Percentiles rank a stretch among this genome's conserved stretches.
Evolutionary conservation across 805 yeast genomes (phyloP).

Genomic region (Barnettozyma populi): DNA sequence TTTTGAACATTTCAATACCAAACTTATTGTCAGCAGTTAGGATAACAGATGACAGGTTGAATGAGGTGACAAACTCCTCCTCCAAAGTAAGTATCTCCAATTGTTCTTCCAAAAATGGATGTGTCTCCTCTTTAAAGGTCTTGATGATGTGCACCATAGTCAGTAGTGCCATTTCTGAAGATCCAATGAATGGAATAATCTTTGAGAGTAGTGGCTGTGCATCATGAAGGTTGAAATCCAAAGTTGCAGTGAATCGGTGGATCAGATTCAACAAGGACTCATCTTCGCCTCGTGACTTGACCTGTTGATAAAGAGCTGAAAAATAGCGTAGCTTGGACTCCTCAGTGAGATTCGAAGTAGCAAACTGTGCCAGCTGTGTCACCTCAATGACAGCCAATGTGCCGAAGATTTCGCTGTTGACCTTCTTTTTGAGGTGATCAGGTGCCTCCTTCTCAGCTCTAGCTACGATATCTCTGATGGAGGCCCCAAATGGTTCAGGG

Average conservation of each 20-base stretch:
- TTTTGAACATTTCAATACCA: conserved; percentile 21
- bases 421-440: not conserved
- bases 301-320: not conserved
- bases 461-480: not conserved
- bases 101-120: conserved; percentile 15
- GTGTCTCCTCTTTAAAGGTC: conserved; percentile 6
- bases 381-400: conserved; percentile 5
- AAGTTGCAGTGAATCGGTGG: conserved; percentile 25
- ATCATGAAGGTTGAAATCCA: conserved; percentile 17
- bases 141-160: conserved; percentile 14
- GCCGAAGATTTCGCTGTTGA: conserved; percentile 5
- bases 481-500: not conserved
- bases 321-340: conserved; percentile 11
- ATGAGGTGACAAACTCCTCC: conserved; percentile 22
- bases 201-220: conserved; percentile 11
- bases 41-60: conserved; percentile 14
- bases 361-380: conserved; percentile 1
- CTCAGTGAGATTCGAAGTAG: conserved; percentile 1
- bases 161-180: conserved; percentile 7
- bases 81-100: conserved; percentile 20
- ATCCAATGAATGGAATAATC: conserved; percentile 11
- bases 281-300: conserved; percentile 3
- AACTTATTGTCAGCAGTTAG: conserved; percentile 11
- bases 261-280: conserved; percentile 12
- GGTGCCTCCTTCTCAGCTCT: not conserved